Base-by-base conservation (phyloP, 2,329 filamentous ascomycete genomes). In the Fusarium udum region DNA sequence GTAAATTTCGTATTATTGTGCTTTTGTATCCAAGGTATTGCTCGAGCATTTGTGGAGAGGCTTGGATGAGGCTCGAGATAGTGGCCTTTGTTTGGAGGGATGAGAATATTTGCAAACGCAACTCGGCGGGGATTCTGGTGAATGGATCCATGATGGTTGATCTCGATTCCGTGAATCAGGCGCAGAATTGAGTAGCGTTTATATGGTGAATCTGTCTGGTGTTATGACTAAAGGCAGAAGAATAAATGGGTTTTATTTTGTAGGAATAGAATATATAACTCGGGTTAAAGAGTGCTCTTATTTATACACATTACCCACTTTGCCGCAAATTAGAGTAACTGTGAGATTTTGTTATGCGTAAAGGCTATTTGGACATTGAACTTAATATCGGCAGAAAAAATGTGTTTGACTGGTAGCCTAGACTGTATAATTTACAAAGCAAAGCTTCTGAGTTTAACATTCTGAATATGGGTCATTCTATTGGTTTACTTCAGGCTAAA, bases 31-130 rank as follows among this genome's bases (percentile, higher is more conserved):
- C 7, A n/a, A 49, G 46, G 28, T 49, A 72, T 16, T 53, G 37
- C 13, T 28, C 9, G 11, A 69, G 46, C 61, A 73, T 72, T 18
- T 11, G 11, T 4, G 69, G 69, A 15, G 71, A 73, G 16, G 58
- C 71, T 11, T 60, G 55, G 18, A 48, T 39, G 1, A 73, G 15
- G 12, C n/a, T 48, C 16, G 36, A 51, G 20, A 67, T 60, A 10
- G 24, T 51, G 16, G 45, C 53, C 24, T 49, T 71, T 10, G 55
- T 71, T n/a, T 45, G 34, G 46, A 68, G 34, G 3, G 22, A n/a
- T 4, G 55, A 20, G 7, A 65, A 55, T 31, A 74, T 39, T 4
- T 56, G 26, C 11, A 67, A 1, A 7, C 70, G 61, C 7, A 73
- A 32, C 28, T 74, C 72, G 18, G 61, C 15, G 6, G 69, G 58